phyloP scores from a whole-genome alignment of 441 rosid species.

The Corymbia calophylla region DNA sequence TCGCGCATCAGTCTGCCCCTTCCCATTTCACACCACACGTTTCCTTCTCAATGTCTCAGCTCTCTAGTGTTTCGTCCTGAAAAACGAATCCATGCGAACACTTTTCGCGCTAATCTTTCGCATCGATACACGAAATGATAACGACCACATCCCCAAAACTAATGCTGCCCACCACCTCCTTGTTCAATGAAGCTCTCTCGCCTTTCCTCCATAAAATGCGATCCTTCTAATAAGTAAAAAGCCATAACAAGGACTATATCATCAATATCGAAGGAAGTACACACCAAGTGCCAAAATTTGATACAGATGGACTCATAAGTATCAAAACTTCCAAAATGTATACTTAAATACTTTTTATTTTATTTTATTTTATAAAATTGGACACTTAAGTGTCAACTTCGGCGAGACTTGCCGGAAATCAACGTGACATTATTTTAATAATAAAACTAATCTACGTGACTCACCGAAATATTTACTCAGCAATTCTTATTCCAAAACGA shows the following conservation, averaged over 20 bases:
- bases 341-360: no score
- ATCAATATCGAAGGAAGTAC: no score
- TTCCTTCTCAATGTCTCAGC: not conserved
- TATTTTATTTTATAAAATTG: no score
- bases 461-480: no score
- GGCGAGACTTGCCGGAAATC: no score
- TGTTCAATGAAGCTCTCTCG: not conserved
- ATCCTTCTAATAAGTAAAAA: not conserved
- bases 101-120: fast-evolving
- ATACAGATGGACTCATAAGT: no score
- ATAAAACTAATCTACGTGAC: no score
- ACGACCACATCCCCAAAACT: not conserved
- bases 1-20: not conserved
- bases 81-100: not conserved
- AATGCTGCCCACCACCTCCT: not conserved
- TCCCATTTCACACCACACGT: not conserved
- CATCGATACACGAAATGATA: not conserved
- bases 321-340: no score
- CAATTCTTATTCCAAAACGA: no score
- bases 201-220: not conserved
- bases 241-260: not conserved
- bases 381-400: no score
- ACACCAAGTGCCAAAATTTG: no score
- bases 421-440: no score
- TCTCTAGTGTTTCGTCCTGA: not conserved